A percentile compares a stretch with the other conserved stretches of the same genome.
Conservation (phyloP, 2,329 filamentous ascomycete genomes). For the Rhytidhysteron rufulum region DNA sequence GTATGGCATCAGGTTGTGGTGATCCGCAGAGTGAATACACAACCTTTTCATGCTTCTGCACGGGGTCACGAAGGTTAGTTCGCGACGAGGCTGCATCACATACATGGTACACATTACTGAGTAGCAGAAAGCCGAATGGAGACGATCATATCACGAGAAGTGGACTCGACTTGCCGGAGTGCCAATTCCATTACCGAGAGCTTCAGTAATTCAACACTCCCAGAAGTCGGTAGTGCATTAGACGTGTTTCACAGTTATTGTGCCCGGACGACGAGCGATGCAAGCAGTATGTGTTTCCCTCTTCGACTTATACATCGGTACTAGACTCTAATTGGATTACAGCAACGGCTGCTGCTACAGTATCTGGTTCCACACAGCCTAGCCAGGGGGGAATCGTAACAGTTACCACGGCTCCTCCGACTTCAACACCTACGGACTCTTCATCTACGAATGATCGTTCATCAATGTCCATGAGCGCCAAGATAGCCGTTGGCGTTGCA, state of each 20-base stretch:
- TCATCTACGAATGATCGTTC: too few relatives aligned
- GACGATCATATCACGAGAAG: slow-evolving; percentile 3
- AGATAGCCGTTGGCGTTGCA: not conserved
- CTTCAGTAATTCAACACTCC: not conserved
- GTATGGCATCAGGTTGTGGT: slow-evolving; percentile 16
- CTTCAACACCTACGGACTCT: not conserved
- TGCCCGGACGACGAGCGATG: slow-evolving; percentile 9
- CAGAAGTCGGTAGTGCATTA: slow-evolving; percentile 6
- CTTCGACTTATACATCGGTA: not conserved
- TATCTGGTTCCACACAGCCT: not conserved
- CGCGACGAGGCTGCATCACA: too few relatives aligned
- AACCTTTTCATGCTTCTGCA: slow-evolving; percentile 18
- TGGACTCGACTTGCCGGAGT: slow-evolving; percentile 1
- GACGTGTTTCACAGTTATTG: slow-evolving; percentile 12
- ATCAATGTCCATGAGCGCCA: not conserved
- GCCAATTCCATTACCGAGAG: not conserved
- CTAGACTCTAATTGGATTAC: not conserved
- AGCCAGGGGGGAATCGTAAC: not conserved
- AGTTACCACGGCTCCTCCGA: not conserved
- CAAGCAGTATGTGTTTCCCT: slow-evolving; percentile 6
- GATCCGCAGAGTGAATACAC: slow-evolving; percentile 15
- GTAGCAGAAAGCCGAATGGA: not conserved
- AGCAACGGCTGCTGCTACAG: not conserved
- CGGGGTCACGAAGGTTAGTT: not conserved
- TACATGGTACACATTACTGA: too few relatives aligned